Percentiles rank a stretch among this genome's conserved stretches.
phyloP scores from a whole-genome alignment of 805 yeast species.

The Lipomyces starkeyi region DNA sequence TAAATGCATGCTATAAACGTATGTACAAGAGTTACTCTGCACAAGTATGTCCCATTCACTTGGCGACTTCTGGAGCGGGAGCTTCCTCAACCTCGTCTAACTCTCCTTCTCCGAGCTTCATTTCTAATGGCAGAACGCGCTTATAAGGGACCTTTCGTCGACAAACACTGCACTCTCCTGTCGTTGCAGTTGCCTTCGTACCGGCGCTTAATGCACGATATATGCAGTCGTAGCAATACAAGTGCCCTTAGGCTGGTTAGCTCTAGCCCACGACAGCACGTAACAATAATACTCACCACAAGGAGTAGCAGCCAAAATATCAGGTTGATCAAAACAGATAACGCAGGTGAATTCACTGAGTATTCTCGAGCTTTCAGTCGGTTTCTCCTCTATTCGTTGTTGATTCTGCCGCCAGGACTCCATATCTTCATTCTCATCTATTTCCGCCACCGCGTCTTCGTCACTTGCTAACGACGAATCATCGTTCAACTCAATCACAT shows the following conservation, averaged over 20 bases:
- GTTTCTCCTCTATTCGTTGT: constrained; percentile 16
- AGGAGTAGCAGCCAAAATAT: constrained; percentile 44
- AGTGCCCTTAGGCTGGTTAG: constrained; percentile 37
- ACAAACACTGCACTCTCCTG: constrained; percentile 48
- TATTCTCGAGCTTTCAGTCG: constrained; percentile 29
- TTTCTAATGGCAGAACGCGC: constrained; percentile 41
- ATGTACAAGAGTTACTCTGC: background rate
- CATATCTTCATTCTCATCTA: constrained; percentile 11
- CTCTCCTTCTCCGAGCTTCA: constrained; percentile 35
- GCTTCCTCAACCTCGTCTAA: constrained; percentile 13
- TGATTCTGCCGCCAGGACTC: background rate
- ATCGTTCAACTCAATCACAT: constrained; percentile 16
- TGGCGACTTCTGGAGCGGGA: background rate
- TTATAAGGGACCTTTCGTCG: constrained; percentile 43
- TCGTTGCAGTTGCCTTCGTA: constrained; percentile 37
- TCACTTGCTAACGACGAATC: constrained; percentile 17
- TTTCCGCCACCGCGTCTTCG: constrained; percentile 15
- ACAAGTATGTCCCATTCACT: background rate
- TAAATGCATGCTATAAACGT: background rate
- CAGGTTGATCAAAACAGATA: constrained; percentile 48
- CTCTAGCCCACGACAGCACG: background rate
- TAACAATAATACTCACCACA: constrained; percentile 42
- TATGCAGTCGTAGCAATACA: constrained; percentile 48
- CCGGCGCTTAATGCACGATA: constrained; percentile 44
- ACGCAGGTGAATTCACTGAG: constrained; percentile 43